phyloP scores from a whole-genome alignment of 768 basidiomycete species.

The Lactifluus pinguis region DNA sequence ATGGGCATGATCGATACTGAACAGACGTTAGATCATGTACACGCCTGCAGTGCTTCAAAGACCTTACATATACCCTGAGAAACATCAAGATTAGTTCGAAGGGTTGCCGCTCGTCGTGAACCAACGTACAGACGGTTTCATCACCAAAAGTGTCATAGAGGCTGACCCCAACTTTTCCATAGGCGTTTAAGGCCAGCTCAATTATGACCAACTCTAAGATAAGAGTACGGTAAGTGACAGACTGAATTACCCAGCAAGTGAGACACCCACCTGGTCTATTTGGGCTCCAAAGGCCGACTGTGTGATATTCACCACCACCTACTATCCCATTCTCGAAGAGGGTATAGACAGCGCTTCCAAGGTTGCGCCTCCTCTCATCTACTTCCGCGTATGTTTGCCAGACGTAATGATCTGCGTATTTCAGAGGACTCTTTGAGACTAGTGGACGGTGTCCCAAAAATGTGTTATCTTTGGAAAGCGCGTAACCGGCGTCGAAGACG shows the following conservation, averaged over 20 bases:
- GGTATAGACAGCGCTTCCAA: conserved; percentile 67
- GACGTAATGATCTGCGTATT: conserved; percentile 56
- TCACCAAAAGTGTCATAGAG: conserved; percentile 93
- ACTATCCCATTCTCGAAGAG: conserved; percentile 56
- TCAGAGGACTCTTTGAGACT: conserved; percentile 54
- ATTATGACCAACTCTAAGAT: conserved; percentile 98
- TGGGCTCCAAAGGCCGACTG: conserved; percentile 77
- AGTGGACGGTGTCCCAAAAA: conserved; percentile 65
- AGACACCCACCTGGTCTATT: conserved; percentile 63
- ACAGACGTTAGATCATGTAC: conserved; percentile 3
- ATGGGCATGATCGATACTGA: conserved; percentile 77
- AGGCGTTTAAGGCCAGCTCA: conserved; percentile 74
- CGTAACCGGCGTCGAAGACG: conserved; percentile 58
- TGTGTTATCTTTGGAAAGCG: conserved; percentile 36
- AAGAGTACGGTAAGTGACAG: conserved; percentile 1
- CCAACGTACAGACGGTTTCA: conserved; percentile 69
- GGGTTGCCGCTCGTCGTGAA: background rate
- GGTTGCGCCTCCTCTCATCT: conserved; percentile 54
- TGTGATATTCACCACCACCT: conserved; percentile 55
- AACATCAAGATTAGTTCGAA: background rate
- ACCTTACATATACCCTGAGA: conserved; percentile 66
- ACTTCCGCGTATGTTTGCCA: conserved; percentile 76
- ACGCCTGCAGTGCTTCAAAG: background rate
- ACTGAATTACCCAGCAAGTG: background rate
- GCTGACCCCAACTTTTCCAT: conserved; percentile 75